Evolutionary conservation across 192 early-diverging fungal species (phyloP).

Genomic region (Piromyces finnis): DNA sequence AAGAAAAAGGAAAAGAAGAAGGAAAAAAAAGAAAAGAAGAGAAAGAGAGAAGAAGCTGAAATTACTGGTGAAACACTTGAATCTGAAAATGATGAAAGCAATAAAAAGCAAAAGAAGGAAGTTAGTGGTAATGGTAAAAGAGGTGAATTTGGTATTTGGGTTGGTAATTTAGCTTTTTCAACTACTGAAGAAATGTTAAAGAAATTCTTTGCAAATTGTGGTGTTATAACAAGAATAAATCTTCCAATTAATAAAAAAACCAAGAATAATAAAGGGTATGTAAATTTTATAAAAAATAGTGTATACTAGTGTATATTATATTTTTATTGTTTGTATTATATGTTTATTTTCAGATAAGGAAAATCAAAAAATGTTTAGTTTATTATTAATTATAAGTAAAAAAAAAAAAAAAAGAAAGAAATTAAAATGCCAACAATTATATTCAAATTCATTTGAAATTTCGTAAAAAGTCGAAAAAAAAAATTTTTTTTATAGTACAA

Average conservation of each 20-base stretch:
- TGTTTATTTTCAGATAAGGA: no score
- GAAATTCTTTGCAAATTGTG: slow-evolving; percentile 31
- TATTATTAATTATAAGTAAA: no score
- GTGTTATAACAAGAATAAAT: not conserved
- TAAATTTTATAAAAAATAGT: no score
- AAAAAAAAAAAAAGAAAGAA: no score
- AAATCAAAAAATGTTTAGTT: no score
- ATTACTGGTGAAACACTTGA: not conserved
- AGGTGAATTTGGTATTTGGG: slow-evolving; percentile 48
- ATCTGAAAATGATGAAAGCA: not conserved
- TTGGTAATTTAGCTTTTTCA: slow-evolving; percentile 48
- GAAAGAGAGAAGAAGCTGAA: slow-evolving; percentile 6
- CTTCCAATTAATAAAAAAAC: slow-evolving; percentile 6
- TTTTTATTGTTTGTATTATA: no score
- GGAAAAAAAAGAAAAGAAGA: slow-evolving; percentile 14
- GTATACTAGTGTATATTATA: no score
- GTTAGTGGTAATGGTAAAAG: slow-evolving; percentile 1
- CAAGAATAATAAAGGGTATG: slow-evolving; percentile 4
- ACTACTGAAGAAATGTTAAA: slow-evolving; percentile 28
- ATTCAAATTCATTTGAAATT: no score
- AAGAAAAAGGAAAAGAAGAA: slow-evolving; percentile 8
- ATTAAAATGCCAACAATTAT: no score
- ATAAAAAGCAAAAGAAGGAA: not conserved
- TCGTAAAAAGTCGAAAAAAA: no score
- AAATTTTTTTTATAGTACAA: no score